Conservation (phyloP, 441 rosid genomes). For the Populus hybrid region DNA sequence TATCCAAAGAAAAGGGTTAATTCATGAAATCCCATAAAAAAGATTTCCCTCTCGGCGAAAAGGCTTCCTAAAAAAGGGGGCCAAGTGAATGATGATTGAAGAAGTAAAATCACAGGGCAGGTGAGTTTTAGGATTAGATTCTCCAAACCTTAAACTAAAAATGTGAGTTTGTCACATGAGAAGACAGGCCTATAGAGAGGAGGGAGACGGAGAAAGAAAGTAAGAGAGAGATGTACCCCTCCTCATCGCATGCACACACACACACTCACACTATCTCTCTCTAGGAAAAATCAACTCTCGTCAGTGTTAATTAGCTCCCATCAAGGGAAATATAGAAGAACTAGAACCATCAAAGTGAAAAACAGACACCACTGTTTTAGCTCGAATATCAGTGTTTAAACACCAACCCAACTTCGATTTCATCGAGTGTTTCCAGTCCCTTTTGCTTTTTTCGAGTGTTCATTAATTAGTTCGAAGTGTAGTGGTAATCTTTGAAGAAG, state of each 20-base stretch:
- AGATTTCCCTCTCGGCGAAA: not conserved
- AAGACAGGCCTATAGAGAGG: not conserved
- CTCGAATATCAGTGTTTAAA: not conserved
- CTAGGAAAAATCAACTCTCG: not conserved
- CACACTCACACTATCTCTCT: not conserved
- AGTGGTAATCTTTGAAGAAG: slow-evolving; percentile 18
- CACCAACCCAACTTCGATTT: slow-evolving; percentile 29
- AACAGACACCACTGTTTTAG: not conserved
- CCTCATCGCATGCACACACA: slow-evolving; percentile 12
- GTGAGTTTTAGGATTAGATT: not conserved
- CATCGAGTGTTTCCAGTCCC: slow-evolving; percentile 28
- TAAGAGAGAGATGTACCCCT: not conserved
- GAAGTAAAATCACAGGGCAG: not conserved
- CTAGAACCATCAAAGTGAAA: too few relatives aligned
- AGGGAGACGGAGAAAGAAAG: not conserved
- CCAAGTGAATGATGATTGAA: not conserved
- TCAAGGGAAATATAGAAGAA: not conserved
- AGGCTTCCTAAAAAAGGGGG: not conserved
- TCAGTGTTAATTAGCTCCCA: not conserved
- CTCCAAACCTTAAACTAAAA: not conserved
- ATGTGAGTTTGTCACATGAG: not conserved
- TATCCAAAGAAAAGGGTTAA: too few relatives aligned
- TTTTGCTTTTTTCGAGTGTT: slow-evolving; percentile 24
- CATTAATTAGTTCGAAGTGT: slow-evolving; percentile 1
- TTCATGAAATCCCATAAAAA: too few relatives aligned